These are phyloP conservation scores for Dichotomocladium elegans DNA, from an alignment of 371 early-diverging fungal species.

Conservation along the genomic window DNA sequence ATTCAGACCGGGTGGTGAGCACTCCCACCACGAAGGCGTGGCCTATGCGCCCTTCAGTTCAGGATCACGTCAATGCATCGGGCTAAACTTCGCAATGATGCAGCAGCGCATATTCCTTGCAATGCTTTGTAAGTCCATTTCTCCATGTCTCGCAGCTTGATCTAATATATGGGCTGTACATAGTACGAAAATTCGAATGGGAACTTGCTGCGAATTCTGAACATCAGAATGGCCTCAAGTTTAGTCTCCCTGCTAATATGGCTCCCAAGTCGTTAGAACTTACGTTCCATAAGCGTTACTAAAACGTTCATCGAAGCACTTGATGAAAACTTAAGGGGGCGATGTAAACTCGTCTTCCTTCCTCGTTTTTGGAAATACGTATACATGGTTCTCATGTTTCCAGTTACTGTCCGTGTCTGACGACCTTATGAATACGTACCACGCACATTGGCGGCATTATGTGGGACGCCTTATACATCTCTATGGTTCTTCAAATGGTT, in stretches of 20 bases:
- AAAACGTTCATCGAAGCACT: no score
- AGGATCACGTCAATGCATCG: background rate
- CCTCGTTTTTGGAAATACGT: no score
- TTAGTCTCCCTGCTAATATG: background rate
- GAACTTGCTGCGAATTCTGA: constrained; percentile 4
- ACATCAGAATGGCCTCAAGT: background rate
- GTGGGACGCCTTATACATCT: no score
- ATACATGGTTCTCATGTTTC: no score
- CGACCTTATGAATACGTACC: no score
- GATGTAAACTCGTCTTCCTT: no score
- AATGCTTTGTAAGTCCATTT: constrained; percentile 8
- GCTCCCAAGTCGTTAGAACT: background rate
- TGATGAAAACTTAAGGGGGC: no score
- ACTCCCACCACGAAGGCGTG: constrained; percentile 7
- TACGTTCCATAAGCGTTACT: constrained; percentile 1
- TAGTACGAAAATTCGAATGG: constrained; percentile 19
- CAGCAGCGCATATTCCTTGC: constrained; percentile 3
- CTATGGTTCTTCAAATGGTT: no score
- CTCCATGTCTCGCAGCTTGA: background rate
- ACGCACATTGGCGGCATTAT: no score
- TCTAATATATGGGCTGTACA: background rate
- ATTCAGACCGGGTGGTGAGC: constrained; percentile 16
- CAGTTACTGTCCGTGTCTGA: no score
- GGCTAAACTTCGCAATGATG: constrained; percentile 5
- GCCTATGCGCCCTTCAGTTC: constrained; percentile 41